phyloP scores from a whole-genome alignment of 116 monocot genomes.

The Zostera marina region DNA sequence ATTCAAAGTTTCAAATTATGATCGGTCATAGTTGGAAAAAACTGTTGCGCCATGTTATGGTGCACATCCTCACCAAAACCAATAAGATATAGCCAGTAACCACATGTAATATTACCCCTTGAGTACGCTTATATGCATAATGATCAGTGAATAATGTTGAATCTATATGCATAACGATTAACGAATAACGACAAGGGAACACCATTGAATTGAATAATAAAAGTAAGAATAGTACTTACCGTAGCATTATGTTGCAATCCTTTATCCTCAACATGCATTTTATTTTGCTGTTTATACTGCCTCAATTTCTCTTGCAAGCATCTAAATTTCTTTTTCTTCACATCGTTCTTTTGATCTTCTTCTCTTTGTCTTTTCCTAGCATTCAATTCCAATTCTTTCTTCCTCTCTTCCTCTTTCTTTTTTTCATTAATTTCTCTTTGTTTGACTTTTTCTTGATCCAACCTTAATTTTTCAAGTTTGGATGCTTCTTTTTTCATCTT shows the following conservation, averaged over 20 bases:
- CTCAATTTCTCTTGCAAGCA: constrained; percentile 28
- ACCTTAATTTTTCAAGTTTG: constrained; percentile 36
- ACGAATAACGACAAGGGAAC: no score
- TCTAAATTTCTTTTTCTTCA: constrained; percentile 37
- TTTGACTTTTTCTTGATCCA: constrained; percentile 45
- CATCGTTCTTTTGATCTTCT: constrained; percentile 20
- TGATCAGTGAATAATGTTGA: no score
- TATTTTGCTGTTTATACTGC: constrained; percentile 16
- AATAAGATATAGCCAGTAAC: no score
- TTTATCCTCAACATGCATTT: constrained; percentile 16
- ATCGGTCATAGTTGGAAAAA: no score
- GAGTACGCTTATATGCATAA: no score
- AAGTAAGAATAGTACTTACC: constrained; percentile 8
- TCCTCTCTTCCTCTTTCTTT: constrained; percentile 56
- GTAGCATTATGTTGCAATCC: constrained; percentile 12
- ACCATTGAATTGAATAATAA: neutral
- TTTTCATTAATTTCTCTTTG: constrained; percentile 39
- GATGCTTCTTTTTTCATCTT: constrained; percentile 59
- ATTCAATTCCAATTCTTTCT: constrained; percentile 19
- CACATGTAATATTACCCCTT: no score
- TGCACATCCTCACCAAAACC: no score
- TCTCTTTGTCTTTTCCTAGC: constrained; percentile 31
- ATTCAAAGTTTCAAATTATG: no score
- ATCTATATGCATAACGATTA: no score
- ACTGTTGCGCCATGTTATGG: no score